Percentiles rank a stretch among this genome's conserved stretches.
These are phyloP conservation scores for Ephemerocybe angulata DNA, from an alignment of 768 basidiomycete species.

Conservation along the genomic window DNA sequence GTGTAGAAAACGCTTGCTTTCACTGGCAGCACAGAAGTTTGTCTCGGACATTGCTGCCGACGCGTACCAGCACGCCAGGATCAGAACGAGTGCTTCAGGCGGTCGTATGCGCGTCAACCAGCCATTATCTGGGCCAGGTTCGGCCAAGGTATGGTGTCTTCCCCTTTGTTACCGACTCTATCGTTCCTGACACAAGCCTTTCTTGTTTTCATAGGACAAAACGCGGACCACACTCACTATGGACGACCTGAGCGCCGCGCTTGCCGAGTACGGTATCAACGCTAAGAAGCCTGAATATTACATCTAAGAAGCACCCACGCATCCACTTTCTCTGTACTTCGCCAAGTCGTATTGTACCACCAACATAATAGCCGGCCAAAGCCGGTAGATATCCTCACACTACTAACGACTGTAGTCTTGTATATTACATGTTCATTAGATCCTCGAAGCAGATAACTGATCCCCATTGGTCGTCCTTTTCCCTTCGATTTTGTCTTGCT, in stretches of 20 bases:
- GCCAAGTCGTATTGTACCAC: too few relatives aligned
- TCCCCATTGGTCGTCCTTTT: too few relatives aligned
- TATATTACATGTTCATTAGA: too few relatives aligned
- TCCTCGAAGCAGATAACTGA: too few relatives aligned
- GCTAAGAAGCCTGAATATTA: conserved; percentile 94
- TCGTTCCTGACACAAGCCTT: conserved; percentile 1
- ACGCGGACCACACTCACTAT: conserved; percentile 93
- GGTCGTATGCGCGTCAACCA: conserved; percentile 66
- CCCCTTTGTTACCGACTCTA: conserved; percentile 16
- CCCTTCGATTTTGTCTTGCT: too few relatives aligned
- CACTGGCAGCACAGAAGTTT: conserved; percentile 96
- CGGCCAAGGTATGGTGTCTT: conserved; percentile 51
- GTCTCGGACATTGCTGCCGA: conserved; percentile 95
- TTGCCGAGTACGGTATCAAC: conserved; percentile 95
- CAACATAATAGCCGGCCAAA: too few relatives aligned
- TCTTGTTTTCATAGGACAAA: conserved; percentile 56
- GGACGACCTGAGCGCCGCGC: conserved; percentile 92
- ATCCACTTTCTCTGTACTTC: too few relatives aligned
- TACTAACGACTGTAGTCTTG: too few relatives aligned
- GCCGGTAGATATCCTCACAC: too few relatives aligned
- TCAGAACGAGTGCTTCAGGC: conserved; percentile 82
- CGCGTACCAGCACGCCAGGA: conserved; percentile 96
- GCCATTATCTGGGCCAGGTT: conserved; percentile 52
- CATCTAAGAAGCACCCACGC: too few relatives aligned
- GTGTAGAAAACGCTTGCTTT: conserved; percentile 84